Conservation (phyloP, 371 early-diverging fungal species). For the Conidiobolus incongruus region DNA sequence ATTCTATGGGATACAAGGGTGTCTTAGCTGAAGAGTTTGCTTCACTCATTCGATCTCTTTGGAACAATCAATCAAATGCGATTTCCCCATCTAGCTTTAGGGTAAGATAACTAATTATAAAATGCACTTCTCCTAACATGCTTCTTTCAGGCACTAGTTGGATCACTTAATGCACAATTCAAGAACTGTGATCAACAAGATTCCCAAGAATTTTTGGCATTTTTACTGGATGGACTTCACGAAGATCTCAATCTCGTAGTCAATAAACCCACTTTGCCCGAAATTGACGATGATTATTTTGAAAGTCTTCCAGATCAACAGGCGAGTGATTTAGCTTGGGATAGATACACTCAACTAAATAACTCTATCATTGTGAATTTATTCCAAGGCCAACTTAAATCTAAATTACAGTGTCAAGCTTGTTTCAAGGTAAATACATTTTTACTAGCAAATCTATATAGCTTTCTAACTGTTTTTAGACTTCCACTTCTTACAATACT, state of each 20-base stretch:
- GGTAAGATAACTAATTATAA: constrained; percentile 7
- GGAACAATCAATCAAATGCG: constrained; percentile 29
- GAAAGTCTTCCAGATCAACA: constrained; percentile 18
- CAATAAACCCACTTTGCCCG: constrained; percentile 8
- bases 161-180: constrained; percentile 38
- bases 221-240: constrained; percentile 47
- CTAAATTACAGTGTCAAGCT: constrained; percentile 49
- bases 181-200: constrained; percentile 48
- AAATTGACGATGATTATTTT: constrained; percentile 13
- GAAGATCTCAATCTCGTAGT: constrained; percentile 33
- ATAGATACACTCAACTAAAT: constrained; percentile 45
- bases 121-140: not conserved
- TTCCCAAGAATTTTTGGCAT: constrained; percentile 49
- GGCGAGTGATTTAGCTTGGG: constrained; percentile 52
- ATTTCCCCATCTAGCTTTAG: constrained; percentile 28
- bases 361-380: constrained; percentile 74
- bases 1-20: constrained; percentile 61
- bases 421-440: constrained; percentile 35
- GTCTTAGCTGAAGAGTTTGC: constrained; percentile 43
- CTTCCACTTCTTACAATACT: constrained; percentile 72
- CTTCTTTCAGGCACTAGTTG: constrained; percentile 19
- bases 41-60: constrained; percentile 36
- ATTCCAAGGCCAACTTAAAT: constrained; percentile 74
- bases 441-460: constrained; percentile 13
- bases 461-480: constrained; percentile 17